Percentiles rank a stretch among this genome's conserved stretches.
These are phyloP conservation scores for Mycosphaerella arachidis DNA, from an alignment of 2,329 filamentous ascomycete genomes.

Conservation along the genomic window DNA sequence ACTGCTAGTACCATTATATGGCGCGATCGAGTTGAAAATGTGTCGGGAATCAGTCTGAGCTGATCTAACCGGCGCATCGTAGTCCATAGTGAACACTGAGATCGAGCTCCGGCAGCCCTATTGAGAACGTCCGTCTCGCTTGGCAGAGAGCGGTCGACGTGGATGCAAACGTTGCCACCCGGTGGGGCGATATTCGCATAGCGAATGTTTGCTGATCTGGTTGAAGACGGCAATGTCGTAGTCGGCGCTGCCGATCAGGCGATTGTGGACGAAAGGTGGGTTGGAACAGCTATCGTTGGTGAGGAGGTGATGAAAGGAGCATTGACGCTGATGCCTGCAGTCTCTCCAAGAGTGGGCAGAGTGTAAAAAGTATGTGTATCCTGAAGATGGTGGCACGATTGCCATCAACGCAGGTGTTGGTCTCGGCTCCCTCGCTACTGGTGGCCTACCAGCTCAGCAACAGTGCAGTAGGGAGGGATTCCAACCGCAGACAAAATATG, in stretches of 20 bases:
- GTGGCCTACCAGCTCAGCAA: constrained; percentile 9
- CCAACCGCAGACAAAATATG: constrained; percentile 9
- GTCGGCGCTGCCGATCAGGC: constrained; percentile 48
- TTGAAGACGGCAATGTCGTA: constrained; percentile 46
- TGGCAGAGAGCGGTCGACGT: constrained; percentile 49
- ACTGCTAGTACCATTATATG: constrained; percentile 9
- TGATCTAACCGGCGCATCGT: constrained; percentile 42
- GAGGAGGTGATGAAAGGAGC: constrained; percentile 42
- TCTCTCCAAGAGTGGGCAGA: constrained; percentile 22
- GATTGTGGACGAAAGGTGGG: constrained; percentile 45
- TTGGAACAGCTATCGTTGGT: constrained; percentile 38
- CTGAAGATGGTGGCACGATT: constrained; percentile 21
- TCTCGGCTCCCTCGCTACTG: constrained; percentile 14
- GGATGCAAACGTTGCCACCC: constrained; percentile 42
- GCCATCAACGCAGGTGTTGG: constrained; percentile 5
- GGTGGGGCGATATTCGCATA: constrained; percentile 39
- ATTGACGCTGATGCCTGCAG: constrained; percentile 44
- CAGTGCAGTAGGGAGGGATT: not conserved
- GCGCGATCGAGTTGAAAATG: constrained; percentile 8
- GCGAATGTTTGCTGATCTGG: constrained; percentile 42
- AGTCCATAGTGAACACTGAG: constrained; percentile 49
- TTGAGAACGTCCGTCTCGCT: constrained; percentile 49
- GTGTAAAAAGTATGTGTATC: constrained; percentile 22
- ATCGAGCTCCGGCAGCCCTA: constrained; percentile 40
- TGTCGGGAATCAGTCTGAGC: constrained; percentile 18